phyloP scores from a whole-genome alignment of 2,329 filamentous ascomycete genomes.

The Whalleya microplaca region DNA sequence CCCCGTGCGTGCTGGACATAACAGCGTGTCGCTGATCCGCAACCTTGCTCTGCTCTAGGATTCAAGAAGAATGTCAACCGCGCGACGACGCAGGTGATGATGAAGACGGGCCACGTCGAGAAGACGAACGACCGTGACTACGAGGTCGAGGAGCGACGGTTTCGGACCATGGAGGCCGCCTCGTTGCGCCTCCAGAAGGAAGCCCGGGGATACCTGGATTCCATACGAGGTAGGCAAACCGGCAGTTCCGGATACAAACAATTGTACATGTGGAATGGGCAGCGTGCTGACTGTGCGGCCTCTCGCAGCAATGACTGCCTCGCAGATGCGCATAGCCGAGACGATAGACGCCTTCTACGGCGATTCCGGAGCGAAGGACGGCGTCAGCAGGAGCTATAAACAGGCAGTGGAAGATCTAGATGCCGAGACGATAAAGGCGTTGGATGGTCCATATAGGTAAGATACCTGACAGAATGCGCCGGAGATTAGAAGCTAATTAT shows the following conservation, averaged over 20 bases:
- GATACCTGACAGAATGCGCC: slow-evolving; percentile 1
- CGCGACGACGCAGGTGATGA: slow-evolving; percentile 99
- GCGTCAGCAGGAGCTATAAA: slow-evolving; percentile 96
- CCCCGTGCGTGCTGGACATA: neutral
- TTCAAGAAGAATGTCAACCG: slow-evolving; percentile 98
- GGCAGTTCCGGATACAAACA: neutral
- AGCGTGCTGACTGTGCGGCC: slow-evolving; percentile 12
- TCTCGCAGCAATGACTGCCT: slow-evolving; percentile 87
- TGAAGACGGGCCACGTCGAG: slow-evolving; percentile 99
- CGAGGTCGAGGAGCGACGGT: slow-evolving; percentile 95
- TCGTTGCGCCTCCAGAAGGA: slow-evolving; percentile 93
- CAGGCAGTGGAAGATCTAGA: slow-evolving; percentile 97
- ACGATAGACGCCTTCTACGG: slow-evolving; percentile 99
- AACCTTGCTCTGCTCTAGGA: slow-evolving; percentile 56
- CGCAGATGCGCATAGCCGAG: slow-evolving; percentile 98
- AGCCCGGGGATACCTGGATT: slow-evolving; percentile 97
- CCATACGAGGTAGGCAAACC: slow-evolving; percentile 71
- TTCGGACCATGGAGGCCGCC: slow-evolving; percentile 95
- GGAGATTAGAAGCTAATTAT: slow-evolving; percentile 18
- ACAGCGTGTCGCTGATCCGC: slow-evolving; percentile 13
- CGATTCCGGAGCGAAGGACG: slow-evolving; percentile 90
- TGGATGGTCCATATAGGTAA: slow-evolving; percentile 91
- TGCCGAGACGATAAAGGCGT: slow-evolving; percentile 95
- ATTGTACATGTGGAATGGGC: neutral
- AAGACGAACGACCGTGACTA: slow-evolving; percentile 99